phyloP scores from a whole-genome alignment of 345 rosid species.

The Heritiera fomes region DNA sequence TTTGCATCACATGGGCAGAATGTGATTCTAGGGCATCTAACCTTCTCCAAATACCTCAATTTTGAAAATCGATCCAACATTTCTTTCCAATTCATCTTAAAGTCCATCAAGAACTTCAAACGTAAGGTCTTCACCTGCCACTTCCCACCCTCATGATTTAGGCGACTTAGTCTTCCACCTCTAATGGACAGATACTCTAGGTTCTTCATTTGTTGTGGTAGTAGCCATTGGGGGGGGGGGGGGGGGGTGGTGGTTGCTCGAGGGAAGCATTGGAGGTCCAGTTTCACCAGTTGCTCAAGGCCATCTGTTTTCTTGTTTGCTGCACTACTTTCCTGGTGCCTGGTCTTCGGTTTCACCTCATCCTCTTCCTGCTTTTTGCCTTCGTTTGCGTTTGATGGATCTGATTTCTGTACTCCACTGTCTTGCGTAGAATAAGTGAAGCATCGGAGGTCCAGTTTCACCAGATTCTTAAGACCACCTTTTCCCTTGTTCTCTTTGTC shows the following conservation, averaged over 20 bases:
- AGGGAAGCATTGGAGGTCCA: constrained; percentile 23
- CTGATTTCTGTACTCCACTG: background rate
- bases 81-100: constrained; percentile 32
- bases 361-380: background rate
- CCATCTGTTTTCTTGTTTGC: background rate
- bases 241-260: background rate
- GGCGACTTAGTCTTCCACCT: constrained; percentile 32
- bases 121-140: constrained; percentile 33
- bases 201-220: background rate
- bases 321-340: background rate
- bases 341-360: background rate
- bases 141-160: background rate
- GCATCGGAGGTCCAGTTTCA: constrained; percentile 22
- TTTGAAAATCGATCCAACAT: constrained; percentile 26
- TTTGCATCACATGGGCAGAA: constrained; percentile 39
- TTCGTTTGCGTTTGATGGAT: background rate
- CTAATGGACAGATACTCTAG: constrained; percentile 26
- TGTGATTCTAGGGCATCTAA: constrained; percentile 35
- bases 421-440: background rate
- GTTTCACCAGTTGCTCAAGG: constrained; percentile 2
- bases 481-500: constrained; percentile 9
- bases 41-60: constrained; percentile 41
- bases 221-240: constrained; percentile 6
- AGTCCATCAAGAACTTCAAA: constrained; percentile 32
- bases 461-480: background rate